Evolutionary conservation across 352 stramenopile species (phyloP), one percentile per base, ranked within the genome.

Genomic region (Globisporangium heterothallicum): DNA sequence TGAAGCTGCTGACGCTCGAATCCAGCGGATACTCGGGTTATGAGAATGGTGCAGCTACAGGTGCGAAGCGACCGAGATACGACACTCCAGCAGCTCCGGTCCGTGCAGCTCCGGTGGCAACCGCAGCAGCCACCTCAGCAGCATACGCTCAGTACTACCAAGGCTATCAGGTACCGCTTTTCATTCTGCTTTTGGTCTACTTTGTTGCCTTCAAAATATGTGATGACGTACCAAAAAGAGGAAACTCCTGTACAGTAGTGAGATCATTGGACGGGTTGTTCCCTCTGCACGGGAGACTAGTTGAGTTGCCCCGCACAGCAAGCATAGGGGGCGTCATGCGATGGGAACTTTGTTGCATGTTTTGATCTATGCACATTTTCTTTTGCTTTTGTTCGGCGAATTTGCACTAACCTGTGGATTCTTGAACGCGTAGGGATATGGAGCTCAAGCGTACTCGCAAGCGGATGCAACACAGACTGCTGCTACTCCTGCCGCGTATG

Each of bases 121-220:
- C 68, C 32, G 53, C 65, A 52, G 70, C 68, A 47, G 45, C 70
- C n/a, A 43, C 56, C 6, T 44, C 63, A 1, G 51, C 59, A 4
- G 59, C 67, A 42, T 80, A 80, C 49, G 62, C 64, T 7, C 64
- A 77, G 45, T 90, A 88, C 61, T 87, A 87, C 59, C 76, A 88
- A 69, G 70, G 73, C 70, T 88, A 87, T 42, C 79, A 88, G 78
- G 79, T 90, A 90, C 68, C 45, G 21, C 22, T 53, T 25, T 35
- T 51, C 26, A 25, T 43, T 22, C 5, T 38, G 32, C 32, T 38
- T 46, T 46, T 46, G 10, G 18, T 46, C 14, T 46, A 10, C 22
- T 18, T 25, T 46, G 41, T 29, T 46, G 24, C 24, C 24, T 46
- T 13, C 19, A 25, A 46, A 29, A 46, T 2, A n/a, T 21, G 18